phyloP scores from a whole-genome alignment of 345 rosid species.

The Boechera divaricarpa region DNA sequence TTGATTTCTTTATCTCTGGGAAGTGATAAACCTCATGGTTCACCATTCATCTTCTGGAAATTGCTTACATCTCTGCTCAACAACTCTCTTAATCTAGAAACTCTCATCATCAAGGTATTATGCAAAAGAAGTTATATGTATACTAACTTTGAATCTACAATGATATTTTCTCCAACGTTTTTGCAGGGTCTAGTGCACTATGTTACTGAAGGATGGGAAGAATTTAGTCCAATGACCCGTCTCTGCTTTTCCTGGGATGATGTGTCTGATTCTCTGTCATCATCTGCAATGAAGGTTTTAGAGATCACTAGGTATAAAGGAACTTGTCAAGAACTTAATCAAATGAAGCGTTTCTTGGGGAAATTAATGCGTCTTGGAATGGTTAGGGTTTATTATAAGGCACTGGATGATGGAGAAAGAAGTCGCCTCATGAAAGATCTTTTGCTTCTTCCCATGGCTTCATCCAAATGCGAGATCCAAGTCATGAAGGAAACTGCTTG shows the following conservation, averaged over 20 bases:
- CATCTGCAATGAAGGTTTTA: conserved; percentile 31
- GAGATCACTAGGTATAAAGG: conserved; percentile 33
- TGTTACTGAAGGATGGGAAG: conserved; percentile 27
- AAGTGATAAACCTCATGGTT: conserved; percentile 39
- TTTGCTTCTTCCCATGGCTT: conserved; percentile 32
- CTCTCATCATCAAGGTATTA: conserved; percentile 43
- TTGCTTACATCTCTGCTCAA: conserved; percentile 24
- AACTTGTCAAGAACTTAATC: conserved; percentile 25
- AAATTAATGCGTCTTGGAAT: conserved; percentile 19
- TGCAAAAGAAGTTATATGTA: not conserved
- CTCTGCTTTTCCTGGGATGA: not conserved
- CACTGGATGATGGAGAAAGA: conserved; percentile 14
- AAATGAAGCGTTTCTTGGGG: conserved; percentile 21
- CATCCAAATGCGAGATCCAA: conserved; percentile 26
- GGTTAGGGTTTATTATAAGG: conserved; percentile 23
- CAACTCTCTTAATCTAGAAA: conserved; percentile 31
- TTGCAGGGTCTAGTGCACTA: conserved; percentile 37
- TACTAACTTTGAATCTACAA: conserved; percentile 9
- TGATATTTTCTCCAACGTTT: not conserved
- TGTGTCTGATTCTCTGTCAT: conserved; percentile 28
- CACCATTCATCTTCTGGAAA: conserved; percentile 38
- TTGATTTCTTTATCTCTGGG: conserved; percentile 36
- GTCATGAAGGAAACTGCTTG: conserved; percentile 10
- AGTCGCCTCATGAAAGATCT: conserved; percentile 19
- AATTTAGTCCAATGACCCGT: not conserved